These are phyloP conservation scores for Auxenochlorella pyrenoidosa DNA, from an alignment of 139 green algal genomes.

Conservation along the genomic window DNA sequence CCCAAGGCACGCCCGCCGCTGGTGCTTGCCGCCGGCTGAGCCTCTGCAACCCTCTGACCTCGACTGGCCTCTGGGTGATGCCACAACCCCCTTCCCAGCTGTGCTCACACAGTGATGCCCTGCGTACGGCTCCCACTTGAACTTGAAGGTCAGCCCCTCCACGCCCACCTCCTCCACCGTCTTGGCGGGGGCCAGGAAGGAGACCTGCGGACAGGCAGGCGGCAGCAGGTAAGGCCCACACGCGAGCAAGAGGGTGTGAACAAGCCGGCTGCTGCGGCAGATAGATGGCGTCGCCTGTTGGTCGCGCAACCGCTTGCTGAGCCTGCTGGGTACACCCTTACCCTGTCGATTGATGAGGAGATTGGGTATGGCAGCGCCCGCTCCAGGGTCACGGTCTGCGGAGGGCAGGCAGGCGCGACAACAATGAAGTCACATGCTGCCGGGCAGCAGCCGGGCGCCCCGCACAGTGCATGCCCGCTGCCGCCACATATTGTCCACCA, in stretches of 20 bases:
- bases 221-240: too few species aligned
- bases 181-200: neutral
- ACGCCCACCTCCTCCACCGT: neutral
- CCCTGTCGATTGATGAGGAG: neutral
- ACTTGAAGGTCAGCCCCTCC: conserved; percentile 24
- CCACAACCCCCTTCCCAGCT: too few species aligned
- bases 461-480: neutral
- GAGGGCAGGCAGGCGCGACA: neutral
- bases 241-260: too few species aligned
- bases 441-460: neutral
- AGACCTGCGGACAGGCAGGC: neutral
- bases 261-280: too few species aligned
- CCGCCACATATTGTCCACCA: neutral
- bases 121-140: conserved; percentile 20
- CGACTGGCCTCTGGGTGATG: too few species aligned
- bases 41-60: too few species aligned
- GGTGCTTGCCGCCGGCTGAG: too few species aligned
- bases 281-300: too few species aligned
- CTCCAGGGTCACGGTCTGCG: conserved; percentile 7
- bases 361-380: conserved; percentile 21
- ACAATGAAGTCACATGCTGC: neutral
- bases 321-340: too few species aligned
- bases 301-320: too few species aligned
- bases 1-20: too few species aligned
- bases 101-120: conserved; percentile 16